Base-by-base conservation (phyloP, 2,329 filamentous ascomycete genomes). In the Sclerotinia borealis region DNA sequence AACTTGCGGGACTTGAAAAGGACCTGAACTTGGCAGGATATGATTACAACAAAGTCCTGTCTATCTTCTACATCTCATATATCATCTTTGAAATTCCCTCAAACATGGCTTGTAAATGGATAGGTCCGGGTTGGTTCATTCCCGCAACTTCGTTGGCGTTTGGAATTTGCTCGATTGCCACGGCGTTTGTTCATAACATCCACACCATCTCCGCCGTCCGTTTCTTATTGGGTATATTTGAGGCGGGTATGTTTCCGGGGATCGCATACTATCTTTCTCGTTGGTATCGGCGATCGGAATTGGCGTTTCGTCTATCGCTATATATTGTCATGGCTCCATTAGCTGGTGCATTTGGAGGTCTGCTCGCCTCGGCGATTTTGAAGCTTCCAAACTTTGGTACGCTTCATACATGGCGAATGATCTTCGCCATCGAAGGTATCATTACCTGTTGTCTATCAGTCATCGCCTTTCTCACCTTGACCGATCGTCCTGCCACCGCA, bases 51-150 rank as follows among this genome's bases (percentile, higher is more conserved):
- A 76, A 76, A 31, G 78, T 90, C 2, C 79, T 92, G 3, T 86
- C 86, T 15, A 72, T 86, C 67, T 91, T 91, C 76, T 91, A 89
- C 75, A 80, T 92, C 72, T 84, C 84, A 9, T 92, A 92, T 75
- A 90, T 91, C 69, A 31, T 91, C 54, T 89, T 89, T 68, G 85
- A 91, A 73, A 87, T 92, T 1, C 78, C 89, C 0, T 80, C 80
- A 62, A 91, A 86, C 67, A 80, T 91, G 64, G 74, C 79, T 22
- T 91, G 88, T 78, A 92, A 91, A 74, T 85, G 80, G 78, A 77
- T 91, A 5, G 88, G 88, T 0, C 89, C 89, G 0, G 87, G 87
- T 41, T 90, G 86, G 85, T 91, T 86, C 72, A 80, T 91, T 22
- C 88, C 89, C 0, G 72, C 77, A 4, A 83, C 82, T 37, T 83